A percentile compares a stretch with the other conserved stretches of the same genome.
phyloP scores from a whole-genome alignment of 805 yeast genomes.

The Lipomyces chichibuensis region DNA sequence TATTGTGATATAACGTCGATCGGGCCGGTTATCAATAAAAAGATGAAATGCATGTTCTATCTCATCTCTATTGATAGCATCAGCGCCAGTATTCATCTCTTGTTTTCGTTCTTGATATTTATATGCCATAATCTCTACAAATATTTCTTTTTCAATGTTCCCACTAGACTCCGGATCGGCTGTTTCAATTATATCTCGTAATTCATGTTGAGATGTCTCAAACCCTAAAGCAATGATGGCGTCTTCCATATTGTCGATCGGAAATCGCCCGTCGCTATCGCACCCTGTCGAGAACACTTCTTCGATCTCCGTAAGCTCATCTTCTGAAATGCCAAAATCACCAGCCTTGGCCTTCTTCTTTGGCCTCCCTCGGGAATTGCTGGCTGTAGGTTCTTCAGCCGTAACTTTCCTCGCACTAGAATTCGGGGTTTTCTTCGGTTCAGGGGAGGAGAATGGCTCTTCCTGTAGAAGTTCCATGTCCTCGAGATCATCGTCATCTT shows the following conservation, averaged over 20 bases:
- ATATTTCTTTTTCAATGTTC: conserved; percentile 40
- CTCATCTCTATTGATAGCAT: conserved; percentile 6
- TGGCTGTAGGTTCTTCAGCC: neutral
- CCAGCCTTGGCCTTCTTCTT: neutral
- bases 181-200: conserved; percentile 30
- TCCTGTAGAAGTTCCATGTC: neutral
- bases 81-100: neutral
- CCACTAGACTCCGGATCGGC: conserved; percentile 40
- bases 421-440: neutral
- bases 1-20: conserved; percentile 36
- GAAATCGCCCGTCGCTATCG: conserved; percentile 26
- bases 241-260: conserved; percentile 36
- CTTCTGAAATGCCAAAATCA: conserved; percentile 2
- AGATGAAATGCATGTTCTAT: conserved; percentile 32
- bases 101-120: conserved; percentile 16
- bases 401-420: neutral
- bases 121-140: conserved; percentile 37
- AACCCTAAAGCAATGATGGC: conserved; percentile 41
- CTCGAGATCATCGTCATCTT: conserved; percentile 23
- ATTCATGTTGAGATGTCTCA: conserved; percentile 26
- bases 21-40: conserved; percentile 16
- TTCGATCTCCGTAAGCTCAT: conserved; percentile 20
- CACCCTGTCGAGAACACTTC: conserved; percentile 24
- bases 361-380: neutral
- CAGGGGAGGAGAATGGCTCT: neutral